phyloP scores from a whole-genome alignment of 768 basidiomycete genomes.

The Pulveroboletus sp. region DNA sequence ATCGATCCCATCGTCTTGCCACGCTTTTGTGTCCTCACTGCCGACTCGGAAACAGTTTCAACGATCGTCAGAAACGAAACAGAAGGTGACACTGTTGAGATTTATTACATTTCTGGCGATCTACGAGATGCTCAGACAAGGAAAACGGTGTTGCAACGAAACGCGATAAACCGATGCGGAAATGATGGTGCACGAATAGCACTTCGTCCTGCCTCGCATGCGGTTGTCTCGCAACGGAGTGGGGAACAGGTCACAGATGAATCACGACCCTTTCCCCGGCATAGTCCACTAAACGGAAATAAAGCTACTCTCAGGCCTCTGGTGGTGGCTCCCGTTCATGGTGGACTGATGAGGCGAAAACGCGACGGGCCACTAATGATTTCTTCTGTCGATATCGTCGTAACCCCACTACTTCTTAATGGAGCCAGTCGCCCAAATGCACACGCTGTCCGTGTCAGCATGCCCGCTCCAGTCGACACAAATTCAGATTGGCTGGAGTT shows the following conservation, averaged over 20 bases:
- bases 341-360: constrained; percentile 35
- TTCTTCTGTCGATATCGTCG: constrained; percentile 47
- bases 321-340: constrained; percentile 15
- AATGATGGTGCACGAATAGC: constrained; percentile 57
- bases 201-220: constrained; percentile 38
- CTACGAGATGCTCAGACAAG: constrained; percentile 56
- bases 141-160: constrained; percentile 59
- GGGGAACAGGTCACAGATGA: constrained; percentile 21
- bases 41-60: constrained; percentile 56
- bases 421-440: constrained; percentile 32
- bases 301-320: constrained; percentile 11
- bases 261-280: constrained; percentile 16
- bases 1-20: constrained; percentile 58
- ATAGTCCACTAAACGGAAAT: constrained; percentile 19
- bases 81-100: constrained; percentile 50
- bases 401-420: constrained; percentile 45
- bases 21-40: constrained; percentile 62
- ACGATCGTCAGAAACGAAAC: constrained; percentile 59
- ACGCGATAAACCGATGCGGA: constrained; percentile 55
- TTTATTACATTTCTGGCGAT: constrained; percentile 56
- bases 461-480: constrained; percentile 54
- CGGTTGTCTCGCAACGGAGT: constrained; percentile 17
- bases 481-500: constrained; percentile 76
- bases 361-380: constrained; percentile 60
- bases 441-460: constrained; percentile 55